phyloP scores from a whole-genome alignment of 2,329 filamentous ascomycete genomes.

The Diaporthe citrichinensis region DNA sequence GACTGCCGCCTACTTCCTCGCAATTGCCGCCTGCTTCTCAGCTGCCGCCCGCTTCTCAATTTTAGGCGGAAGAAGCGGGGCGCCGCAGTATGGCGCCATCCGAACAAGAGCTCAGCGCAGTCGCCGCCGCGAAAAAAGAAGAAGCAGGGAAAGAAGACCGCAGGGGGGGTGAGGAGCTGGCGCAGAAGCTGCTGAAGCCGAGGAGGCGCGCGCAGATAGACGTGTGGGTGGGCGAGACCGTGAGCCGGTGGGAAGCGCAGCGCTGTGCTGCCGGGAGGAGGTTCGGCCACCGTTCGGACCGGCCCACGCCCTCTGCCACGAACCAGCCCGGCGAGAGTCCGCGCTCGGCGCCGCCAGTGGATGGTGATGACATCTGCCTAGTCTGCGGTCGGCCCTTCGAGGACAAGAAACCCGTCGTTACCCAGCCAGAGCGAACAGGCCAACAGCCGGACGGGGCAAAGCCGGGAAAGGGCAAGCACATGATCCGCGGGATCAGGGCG shows the following conservation, averaged over 20 bases:
- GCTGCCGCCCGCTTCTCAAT: background rate
- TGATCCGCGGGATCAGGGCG: conserved; percentile 27
- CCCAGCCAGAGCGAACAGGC: background rate
- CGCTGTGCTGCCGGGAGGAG: conserved; percentile 18
- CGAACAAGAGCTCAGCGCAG: background rate
- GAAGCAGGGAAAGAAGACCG: background rate
- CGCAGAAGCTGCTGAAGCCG: conserved; percentile 30
- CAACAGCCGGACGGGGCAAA: background rate
- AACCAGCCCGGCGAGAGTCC: background rate
- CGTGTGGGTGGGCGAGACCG: conserved; percentile 36
- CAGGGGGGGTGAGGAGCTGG: background rate
- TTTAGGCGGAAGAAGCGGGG: background rate
- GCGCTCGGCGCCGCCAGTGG: background rate
- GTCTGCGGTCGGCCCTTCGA: conserved; percentile 34
- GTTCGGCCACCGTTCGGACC: conserved; percentile 30
- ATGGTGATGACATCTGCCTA: background rate
- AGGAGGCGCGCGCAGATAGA: conserved; percentile 34
- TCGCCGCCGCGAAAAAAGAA: background rate
- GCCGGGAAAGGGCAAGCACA: background rate
- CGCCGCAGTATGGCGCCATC: background rate
- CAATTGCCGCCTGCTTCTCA: too few species aligned
- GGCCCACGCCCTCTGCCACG: background rate
- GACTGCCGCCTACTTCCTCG: background rate
- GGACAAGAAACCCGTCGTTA: background rate
- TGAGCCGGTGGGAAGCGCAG: background rate